Evolutionary conservation across 2,329 filamentous ascomycete genomes (phyloP), one percentile per base, ranked within the genome.

Genomic region (Aspergillus neotritici): DNA sequence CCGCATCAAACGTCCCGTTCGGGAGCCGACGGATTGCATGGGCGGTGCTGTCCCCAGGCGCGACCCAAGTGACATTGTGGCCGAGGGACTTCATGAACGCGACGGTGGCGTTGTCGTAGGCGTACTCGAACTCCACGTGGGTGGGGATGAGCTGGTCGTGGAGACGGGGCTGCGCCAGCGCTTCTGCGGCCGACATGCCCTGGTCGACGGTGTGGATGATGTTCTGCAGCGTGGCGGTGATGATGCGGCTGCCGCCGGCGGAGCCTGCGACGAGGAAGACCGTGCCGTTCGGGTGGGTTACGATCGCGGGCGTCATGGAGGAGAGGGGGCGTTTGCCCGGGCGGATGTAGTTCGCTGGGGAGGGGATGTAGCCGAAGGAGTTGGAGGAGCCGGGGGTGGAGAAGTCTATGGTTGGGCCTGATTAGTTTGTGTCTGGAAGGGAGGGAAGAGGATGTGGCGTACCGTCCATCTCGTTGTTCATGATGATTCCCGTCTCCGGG

Each of bases 71-170:
- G 2, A 93, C 76, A 56, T 87, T 83, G 59, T 93, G 87, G 0
- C 86, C 86, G 39, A 76, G 70, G 1, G 66, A 66, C 40, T 67
- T 65, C 76, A 95, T 75, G 48, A 76, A 83, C 2, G 72, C 77
- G 4, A 80, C 78, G 0, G 82, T 85, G 2, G 54, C 59, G 49
- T 84, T 83, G 53, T 86, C 75, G 53, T 85, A 94, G 0, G 64
- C 64, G 28, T 78, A 79, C 66, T 94, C 88, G 41, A 93, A 82
- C 0, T 69, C 70, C 1, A 82, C 76, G 37, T 68, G 66, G 54
- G 88, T 83, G 0, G 88, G 89, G 41, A 88, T 72, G 8, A 94
- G 71, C 67, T 94, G 89, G 59, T 94, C 87, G 58, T 94, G 89
- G 15, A 94, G 68, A 7, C 89, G 73, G 0, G 85, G 85, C 55